phyloP scores from a whole-genome alignment of 495 filamentous ascomycete species.

The Aspergillus ostianus region DNA sequence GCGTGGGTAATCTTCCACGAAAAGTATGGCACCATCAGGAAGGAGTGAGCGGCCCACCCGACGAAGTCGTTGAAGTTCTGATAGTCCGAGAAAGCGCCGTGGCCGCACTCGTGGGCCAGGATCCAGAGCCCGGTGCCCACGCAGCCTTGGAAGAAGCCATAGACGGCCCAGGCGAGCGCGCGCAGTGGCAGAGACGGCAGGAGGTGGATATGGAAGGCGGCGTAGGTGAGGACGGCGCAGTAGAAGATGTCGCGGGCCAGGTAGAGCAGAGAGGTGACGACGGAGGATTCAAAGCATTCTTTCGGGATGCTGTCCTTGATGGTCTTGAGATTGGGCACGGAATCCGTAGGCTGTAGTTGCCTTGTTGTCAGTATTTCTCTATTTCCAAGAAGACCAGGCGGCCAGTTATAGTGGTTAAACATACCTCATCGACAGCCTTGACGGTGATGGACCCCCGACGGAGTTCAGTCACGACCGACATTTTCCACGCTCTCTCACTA shows the following conservation, averaged over 20 bases:
- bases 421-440: background rate
- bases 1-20: conserved; percentile 75
- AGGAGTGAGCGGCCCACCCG: conserved; percentile 65
- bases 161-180: conserved; percentile 60
- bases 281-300: conserved; percentile 76
- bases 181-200: conserved; percentile 46
- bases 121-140: conserved; percentile 83
- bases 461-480: background rate
- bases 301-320: conserved; percentile 79
- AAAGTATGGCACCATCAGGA: conserved; percentile 69
- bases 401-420: background rate
- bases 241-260: conserved; percentile 67
- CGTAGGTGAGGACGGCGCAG: conserved; percentile 62
- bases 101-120: conserved; percentile 83
- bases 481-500: background rate
- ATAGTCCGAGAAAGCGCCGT: conserved; percentile 67
- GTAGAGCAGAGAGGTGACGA: conserved; percentile 59
- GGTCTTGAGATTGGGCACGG: conserved; percentile 64
- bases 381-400: background rate
- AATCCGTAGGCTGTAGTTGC: background rate
- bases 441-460: background rate
- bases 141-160: conserved; percentile 72
- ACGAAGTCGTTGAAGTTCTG: conserved; percentile 62
- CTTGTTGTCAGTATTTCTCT: background rate
- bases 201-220: conserved; percentile 31